A percentile compares a stretch with the other conserved stretches of the same genome.
Conservation (phyloP, 2,329 filamentous ascomycete genomes). For the Phialophora verrucosa region DNA sequence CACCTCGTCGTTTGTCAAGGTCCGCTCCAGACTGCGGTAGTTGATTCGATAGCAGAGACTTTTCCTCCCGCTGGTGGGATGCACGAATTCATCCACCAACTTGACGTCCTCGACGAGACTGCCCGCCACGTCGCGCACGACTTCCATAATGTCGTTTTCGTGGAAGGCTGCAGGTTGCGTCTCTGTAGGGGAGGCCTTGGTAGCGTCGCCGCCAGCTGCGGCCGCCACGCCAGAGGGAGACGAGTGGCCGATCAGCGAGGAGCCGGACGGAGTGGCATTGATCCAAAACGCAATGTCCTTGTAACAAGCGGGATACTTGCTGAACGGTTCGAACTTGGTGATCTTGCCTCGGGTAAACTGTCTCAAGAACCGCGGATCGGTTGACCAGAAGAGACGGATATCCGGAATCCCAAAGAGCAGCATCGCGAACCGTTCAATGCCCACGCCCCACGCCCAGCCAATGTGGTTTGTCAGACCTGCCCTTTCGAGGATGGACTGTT, state of each 20-base stretch:
- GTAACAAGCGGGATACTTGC: conserved; percentile 84
- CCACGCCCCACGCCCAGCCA: conserved; percentile 95
- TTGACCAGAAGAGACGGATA: conserved; percentile 95
- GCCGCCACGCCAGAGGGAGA: conserved; percentile 42
- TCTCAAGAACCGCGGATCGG: conserved; percentile 79
- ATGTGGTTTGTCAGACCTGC: conserved; percentile 76
- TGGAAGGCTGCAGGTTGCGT: conserved; percentile 65
- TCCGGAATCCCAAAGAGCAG: conserved; percentile 94
- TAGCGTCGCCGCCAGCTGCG: conserved; percentile 45
- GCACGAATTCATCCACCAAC: conserved; percentile 83
- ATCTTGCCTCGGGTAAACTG: conserved; percentile 71
- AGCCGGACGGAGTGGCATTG: conserved; percentile 45
- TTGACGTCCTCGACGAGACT: conserved; percentile 86
- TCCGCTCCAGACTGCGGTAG: conserved; percentile 90
- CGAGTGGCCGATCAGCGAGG: conserved; percentile 43
- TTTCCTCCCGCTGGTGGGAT: conserved; percentile 80
- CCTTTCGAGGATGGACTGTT: conserved; percentile 78
- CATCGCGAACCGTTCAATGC: conserved; percentile 95
- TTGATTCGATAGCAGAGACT: conserved; percentile 93
- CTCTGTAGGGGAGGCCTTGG: conserved; percentile 47
- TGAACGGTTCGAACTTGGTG: conserved; percentile 80
- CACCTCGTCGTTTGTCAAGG: conserved; percentile 80
- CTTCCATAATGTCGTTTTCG: conserved; percentile 97
- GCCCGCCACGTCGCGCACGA: conserved; percentile 81
- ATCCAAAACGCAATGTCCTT: conserved; percentile 98